These are phyloP conservation scores for Gliomastix tumulicola DNA, from an alignment of 2,329 filamentous ascomycete species.

Conservation along the genomic window DNA sequence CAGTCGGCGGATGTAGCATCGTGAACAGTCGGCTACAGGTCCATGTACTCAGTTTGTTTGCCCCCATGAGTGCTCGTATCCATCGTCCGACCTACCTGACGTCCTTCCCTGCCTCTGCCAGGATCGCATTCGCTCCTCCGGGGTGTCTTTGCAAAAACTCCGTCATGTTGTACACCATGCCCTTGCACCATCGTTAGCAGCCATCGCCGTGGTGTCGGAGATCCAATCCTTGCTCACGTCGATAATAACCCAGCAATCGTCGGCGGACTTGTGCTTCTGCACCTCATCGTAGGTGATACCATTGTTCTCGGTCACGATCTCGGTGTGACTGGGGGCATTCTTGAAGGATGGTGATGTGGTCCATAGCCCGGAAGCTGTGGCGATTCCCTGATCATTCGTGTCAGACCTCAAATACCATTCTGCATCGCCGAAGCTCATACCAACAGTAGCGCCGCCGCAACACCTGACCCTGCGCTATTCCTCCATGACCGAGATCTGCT, in stretches of 20 bases:
- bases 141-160: slow-evolving; percentile 4
- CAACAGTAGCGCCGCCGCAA: no score
- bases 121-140: slow-evolving; percentile 3
- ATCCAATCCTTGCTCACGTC: not conserved
- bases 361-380: no score
- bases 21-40: slow-evolving; percentile 1
- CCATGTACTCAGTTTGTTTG: no score
- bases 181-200: not conserved
- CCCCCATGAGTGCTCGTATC: no score
- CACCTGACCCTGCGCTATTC: no score
- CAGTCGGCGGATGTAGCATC: not conserved
- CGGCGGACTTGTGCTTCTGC: slow-evolving; percentile 2
- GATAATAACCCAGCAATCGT: slow-evolving; percentile 8
- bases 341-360: no score
- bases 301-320: no score
- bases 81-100: not conserved
- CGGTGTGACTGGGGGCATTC: no score
- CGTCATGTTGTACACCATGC: slow-evolving; percentile 6
- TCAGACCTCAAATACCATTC: no score
- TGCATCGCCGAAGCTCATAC: no score
- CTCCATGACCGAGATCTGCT: no score
- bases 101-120: slow-evolving; percentile 2
- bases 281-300: slow-evolving; percentile 2
- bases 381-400: no score
- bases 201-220: not conserved